Percentiles rank a stretch among this genome's conserved stretches.
These are phyloP conservation scores for Sequoia sempervirens DNA, from an alignment of 75 land plant species.

Conservation along the genomic window DNA sequence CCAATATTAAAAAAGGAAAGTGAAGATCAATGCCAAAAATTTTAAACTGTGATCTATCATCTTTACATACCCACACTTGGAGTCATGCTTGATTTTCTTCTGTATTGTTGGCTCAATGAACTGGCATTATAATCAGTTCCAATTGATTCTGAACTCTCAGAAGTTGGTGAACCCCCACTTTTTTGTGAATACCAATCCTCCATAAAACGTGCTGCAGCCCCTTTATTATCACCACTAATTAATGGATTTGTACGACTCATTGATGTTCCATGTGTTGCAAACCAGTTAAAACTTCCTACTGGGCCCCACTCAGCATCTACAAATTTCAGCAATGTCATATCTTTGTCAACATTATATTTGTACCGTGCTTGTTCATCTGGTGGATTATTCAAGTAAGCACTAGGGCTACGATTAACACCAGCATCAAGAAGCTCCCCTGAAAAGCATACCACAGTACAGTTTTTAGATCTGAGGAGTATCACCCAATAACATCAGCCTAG, in stretches of 20 bases:
- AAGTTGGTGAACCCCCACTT: background rate
- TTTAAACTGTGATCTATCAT: background rate
- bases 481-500: background rate
- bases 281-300: slow-evolving; percentile 96
- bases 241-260: slow-evolving; percentile 93
- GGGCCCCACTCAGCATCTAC: slow-evolving; percentile 90
- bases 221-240: slow-evolving; percentile 98
- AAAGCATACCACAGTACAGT: background rate
- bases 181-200: slow-evolving; percentile 85
- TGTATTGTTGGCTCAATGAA: background rate
- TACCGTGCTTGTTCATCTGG: slow-evolving; percentile 68
- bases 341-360: slow-evolving; percentile 81
- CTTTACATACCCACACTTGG: slow-evolving; percentile 11
- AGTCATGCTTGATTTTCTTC: slow-evolving; percentile 54
- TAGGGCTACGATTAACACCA: slow-evolving; percentile 93
- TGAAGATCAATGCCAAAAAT: background rate
- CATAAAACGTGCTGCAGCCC: slow-evolving; percentile 99
- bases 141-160: slow-evolving; percentile 8
- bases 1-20: background rate
- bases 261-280: slow-evolving; percentile 98
- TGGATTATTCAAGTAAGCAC: slow-evolving; percentile 98
- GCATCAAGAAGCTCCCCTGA: slow-evolving; percentile 92
- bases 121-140: slow-evolving; percentile 8
- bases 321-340: slow-evolving; percentile 93
- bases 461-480: background rate